Evolutionary conservation across 2,329 filamentous ascomycete genomes (phyloP).

Genomic region (Trichoderma harzianum): DNA sequence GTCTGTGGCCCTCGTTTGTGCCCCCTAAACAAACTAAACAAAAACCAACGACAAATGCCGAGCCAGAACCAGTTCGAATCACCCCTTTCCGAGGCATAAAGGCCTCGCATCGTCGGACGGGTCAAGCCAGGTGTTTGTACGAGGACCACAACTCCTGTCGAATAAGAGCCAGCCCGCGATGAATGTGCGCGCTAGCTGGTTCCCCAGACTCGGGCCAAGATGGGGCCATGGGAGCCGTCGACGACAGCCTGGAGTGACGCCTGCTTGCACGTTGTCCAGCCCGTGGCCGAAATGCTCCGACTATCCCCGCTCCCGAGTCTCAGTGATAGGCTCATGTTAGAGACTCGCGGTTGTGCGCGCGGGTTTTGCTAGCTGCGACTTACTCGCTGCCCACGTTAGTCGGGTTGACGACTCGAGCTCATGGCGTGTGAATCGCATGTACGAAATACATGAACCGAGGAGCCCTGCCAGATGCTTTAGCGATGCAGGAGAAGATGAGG

Average conservation of each 20-base stretch:
- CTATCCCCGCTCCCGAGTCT: slow-evolving; percentile 3
- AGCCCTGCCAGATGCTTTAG: neutral
- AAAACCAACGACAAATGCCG: neutral
- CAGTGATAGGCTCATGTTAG: neutral
- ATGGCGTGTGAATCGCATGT: neutral
- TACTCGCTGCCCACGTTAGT: neutral
- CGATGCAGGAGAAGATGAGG: slow-evolving; percentile 4
- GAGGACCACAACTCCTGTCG: slow-evolving; percentile 4
- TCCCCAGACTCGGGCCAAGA: slow-evolving; percentile 16
- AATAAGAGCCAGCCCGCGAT: slow-evolving; percentile 17
- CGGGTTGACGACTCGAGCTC: neutral
- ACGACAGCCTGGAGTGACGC: slow-evolving; percentile 9
- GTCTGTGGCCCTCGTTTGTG: neutral
- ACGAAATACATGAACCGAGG: slow-evolving; percentile 14
- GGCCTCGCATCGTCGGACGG: neutral
- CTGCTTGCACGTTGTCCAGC: slow-evolving; percentile 25
- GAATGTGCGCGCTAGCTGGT: slow-evolving; percentile 21
- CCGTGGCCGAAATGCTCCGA: slow-evolving; percentile 27
- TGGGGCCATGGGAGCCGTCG: slow-evolving; percentile 5
- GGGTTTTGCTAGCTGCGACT: neutral
- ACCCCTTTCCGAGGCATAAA: neutral
- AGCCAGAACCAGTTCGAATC: neutral
- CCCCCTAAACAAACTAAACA: neutral
- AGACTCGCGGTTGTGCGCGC: neutral
- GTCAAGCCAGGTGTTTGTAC: neutral